phyloP scores from a whole-genome alignment of 1,284 basidiomycete genomes.

The Butyriboletus appendiculatus region DNA sequence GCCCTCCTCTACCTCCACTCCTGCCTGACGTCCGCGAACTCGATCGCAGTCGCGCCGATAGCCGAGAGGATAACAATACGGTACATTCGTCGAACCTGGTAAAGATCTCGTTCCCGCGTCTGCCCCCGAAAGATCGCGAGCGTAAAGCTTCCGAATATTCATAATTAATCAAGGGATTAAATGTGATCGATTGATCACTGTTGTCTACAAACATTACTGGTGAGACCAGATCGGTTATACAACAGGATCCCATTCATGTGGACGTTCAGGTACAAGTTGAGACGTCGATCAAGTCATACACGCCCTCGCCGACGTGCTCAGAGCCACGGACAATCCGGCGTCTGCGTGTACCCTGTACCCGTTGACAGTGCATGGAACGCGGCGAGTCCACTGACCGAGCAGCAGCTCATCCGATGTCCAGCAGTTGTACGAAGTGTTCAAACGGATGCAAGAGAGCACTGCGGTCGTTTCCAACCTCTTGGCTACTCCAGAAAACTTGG shows the following conservation, averaged over 20 bases:
- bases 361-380: slow-evolving; percentile 16
- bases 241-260: too few relatives aligned
- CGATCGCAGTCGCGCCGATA: not conserved
- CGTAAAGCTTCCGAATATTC: not conserved
- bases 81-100: too few relatives aligned
- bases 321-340: too few relatives aligned
- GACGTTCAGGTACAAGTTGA: too few relatives aligned
- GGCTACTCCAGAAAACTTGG: slow-evolving; percentile 11
- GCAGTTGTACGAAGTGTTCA: slow-evolving; percentile 41
- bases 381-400: slow-evolving; percentile 25
- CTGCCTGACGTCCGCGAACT: not conserved
- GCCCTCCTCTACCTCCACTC: not conserved
- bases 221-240: too few relatives aligned
- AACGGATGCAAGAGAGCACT: slow-evolving; percentile 45
- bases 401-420: slow-evolving; percentile 42
- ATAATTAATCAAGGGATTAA: not conserved
- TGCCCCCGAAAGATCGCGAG: not conserved
- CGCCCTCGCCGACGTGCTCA: slow-evolving; percentile 39
- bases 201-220: too few relatives aligned
- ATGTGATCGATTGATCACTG: not conserved
- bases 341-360: too few relatives aligned
- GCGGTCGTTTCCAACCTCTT: slow-evolving; percentile 40
- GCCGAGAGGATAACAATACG: not conserved
- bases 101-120: too few relatives aligned
- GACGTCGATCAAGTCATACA: slow-evolving; percentile 38